These are phyloP conservation scores for Diutina rugosa DNA, from an alignment of 1,139 yeast species.

Conservation along the genomic window DNA sequence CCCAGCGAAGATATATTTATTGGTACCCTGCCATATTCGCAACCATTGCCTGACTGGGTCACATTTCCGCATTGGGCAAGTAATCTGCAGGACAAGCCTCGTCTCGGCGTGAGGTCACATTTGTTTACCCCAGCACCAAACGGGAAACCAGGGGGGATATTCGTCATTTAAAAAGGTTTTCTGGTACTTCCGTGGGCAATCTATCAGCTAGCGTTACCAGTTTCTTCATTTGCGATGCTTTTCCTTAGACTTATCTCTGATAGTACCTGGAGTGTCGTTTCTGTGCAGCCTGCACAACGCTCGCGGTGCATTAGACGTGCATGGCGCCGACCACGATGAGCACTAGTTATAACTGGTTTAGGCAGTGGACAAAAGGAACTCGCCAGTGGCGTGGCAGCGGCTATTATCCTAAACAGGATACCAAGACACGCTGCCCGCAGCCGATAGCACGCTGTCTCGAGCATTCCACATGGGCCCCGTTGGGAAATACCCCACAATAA, in stretches of 20 bases:
- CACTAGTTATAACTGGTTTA: background rate
- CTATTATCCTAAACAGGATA: background rate
- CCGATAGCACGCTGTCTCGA: background rate
- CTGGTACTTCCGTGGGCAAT: too few species aligned
- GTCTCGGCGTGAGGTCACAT: background rate
- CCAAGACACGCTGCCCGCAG: background rate
- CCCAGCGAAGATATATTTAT: background rate
- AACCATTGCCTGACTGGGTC: background rate
- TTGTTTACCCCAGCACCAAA: background rate
- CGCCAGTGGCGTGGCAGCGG: background rate
- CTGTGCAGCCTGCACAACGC: too few species aligned
- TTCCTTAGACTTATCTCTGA: too few species aligned
- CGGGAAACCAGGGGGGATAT: background rate
- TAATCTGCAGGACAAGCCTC: background rate
- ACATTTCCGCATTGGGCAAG: background rate
- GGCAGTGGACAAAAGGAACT: background rate
- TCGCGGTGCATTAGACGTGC: too few species aligned
- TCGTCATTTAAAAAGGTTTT: too few species aligned
- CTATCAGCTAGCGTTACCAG: too few species aligned
- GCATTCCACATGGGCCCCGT: background rate
- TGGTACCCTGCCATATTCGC: background rate
- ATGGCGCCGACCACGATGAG: background rate
- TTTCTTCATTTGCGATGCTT: too few species aligned
- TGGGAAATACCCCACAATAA: background rate
- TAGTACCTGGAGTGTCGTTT: too few species aligned